These are phyloP conservation scores for Acanthamoeba triangularis DNA, from an alignment of 208 protist genomes.

Conservation along the genomic window DNA sequence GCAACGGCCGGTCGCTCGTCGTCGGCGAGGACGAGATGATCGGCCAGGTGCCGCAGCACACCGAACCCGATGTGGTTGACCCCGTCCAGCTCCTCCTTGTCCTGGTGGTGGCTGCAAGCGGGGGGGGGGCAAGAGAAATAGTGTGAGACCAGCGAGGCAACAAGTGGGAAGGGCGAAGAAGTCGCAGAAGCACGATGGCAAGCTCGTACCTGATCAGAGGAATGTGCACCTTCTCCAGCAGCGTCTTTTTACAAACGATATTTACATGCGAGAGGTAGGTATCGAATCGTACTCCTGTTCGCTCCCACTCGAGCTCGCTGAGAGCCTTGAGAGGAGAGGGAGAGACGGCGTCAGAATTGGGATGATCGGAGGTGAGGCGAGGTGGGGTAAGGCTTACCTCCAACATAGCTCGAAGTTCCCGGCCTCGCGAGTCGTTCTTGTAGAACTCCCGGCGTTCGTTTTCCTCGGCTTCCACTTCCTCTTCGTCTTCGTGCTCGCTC, in stretches of 20 bases:
- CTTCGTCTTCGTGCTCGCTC: not conserved
- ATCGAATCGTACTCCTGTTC: not conserved
- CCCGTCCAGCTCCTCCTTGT: not conserved
- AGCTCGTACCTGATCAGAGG: not conserved
- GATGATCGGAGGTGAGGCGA: not conserved
- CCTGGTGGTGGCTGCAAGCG: not conserved
- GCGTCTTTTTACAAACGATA: constrained; percentile 49
- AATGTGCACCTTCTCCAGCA: constrained; percentile 23
- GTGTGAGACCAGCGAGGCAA: too few species aligned
- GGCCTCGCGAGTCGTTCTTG: constrained; percentile 12
- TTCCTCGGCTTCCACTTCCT: not conserved
- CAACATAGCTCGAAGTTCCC: not conserved
- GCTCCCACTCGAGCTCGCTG: constrained; percentile 21
- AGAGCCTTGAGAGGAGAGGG: not conserved
- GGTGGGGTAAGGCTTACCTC: not conserved
- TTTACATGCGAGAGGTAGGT: constrained; percentile 43
- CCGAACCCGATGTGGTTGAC: constrained; percentile 18
- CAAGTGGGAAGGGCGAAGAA: not conserved
- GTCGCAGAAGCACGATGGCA: too few species aligned
- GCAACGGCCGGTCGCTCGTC: not conserved
- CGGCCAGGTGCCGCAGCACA: not conserved
- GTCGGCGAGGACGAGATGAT: not conserved
- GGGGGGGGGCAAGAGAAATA: too few species aligned
- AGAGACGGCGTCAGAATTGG: too few species aligned
- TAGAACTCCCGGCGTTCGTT: not conserved